Percentiles rank a stretch among this genome's conserved stretches.
These are phyloP conservation scores for Wallemia hederae DNA, from an alignment of 1,284 basidiomycete genomes.

Conservation along the genomic window DNA sequence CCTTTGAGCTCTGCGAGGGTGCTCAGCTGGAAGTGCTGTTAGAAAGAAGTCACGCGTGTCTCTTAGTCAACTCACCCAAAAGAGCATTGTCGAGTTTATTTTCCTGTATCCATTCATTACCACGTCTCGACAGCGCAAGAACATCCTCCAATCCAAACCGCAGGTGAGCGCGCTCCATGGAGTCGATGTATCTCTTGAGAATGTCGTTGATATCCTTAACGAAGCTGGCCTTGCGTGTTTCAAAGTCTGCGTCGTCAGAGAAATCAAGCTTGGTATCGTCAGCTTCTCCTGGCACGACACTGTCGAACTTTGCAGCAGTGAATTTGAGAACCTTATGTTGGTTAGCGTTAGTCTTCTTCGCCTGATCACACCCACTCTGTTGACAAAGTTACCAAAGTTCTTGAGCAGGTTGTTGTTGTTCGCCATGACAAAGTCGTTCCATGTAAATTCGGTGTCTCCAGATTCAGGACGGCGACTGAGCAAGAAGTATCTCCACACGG, in stretches of 20 bases:
- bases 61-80: constrained; percentile 44
- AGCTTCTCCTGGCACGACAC: constrained; percentile 44
- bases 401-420: constrained; percentile 87
- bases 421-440: constrained; percentile 75
- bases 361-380: constrained; percentile 25
- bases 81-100: constrained; percentile 74
- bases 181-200: constrained; percentile 49
- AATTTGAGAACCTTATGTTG: constrained; percentile 41
- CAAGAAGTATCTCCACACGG: constrained; percentile 94
- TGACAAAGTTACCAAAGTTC: constrained; percentile 97
- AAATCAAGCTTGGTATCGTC: constrained; percentile 37
- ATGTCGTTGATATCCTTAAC: constrained; percentile 49
- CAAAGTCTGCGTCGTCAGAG: constrained; percentile 16
- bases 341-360: not conserved
- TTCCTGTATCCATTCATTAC: constrained; percentile 78
- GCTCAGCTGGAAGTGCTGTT: not conserved
- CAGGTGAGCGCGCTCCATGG: constrained; percentile 76
- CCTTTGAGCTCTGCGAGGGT: not conserved
- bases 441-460: constrained; percentile 83
- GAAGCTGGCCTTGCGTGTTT: constrained; percentile 37
- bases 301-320: constrained; percentile 54
- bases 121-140: constrained; percentile 73
- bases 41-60: constrained; percentile 62
- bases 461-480: constrained; percentile 79
- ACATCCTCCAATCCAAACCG: constrained; percentile 57